phyloP scores from a whole-genome alignment of 257 asterid species.

The Lantana camara region DNA sequence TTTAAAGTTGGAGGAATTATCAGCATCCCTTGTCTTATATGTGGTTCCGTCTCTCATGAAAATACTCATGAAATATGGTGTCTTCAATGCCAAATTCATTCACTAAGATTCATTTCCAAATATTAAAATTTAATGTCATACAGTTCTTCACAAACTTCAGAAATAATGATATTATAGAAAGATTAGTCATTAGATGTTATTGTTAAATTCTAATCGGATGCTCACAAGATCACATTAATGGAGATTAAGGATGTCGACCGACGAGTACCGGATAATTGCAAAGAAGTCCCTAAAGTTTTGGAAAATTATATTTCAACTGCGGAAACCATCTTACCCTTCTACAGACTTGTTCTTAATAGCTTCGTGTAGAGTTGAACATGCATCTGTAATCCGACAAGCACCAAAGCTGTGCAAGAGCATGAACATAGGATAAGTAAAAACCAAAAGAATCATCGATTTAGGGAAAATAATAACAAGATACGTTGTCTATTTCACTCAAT shows the following conservation, averaged over 20 bases:
- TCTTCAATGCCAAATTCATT: too few relatives aligned
- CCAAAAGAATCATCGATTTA: background rate
- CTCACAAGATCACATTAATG: too few relatives aligned
- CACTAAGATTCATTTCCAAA: too few relatives aligned
- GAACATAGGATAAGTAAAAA: constrained; percentile 1
- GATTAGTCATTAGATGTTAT: too few relatives aligned
- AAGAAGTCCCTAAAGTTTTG: background rate
- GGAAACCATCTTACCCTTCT: constrained; percentile 35
- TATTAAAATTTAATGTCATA: too few relatives aligned
- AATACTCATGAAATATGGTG: too few relatives aligned
- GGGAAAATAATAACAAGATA: background rate
- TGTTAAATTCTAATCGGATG: too few relatives aligned
- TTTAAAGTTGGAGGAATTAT: too few relatives aligned
- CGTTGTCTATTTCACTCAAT: background rate
- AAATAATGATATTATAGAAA: too few relatives aligned
- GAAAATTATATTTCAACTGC: background rate
- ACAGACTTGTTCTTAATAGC: constrained; percentile 29
- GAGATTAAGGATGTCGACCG: background rate
- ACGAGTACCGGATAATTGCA: background rate
- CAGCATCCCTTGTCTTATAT: too few relatives aligned
- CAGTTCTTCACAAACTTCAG: too few relatives aligned
- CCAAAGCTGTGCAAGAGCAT: constrained; percentile 42
- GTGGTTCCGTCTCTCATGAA: too few relatives aligned
- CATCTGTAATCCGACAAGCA: constrained; percentile 34
- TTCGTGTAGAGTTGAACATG: constrained; percentile 21